A percentile compares a stretch with the other conserved stretches of the same genome.
Evolutionary conservation across 371 early-diverging fungal genomes (phyloP).

Genomic region (Dichotomocladium elegans): DNA sequence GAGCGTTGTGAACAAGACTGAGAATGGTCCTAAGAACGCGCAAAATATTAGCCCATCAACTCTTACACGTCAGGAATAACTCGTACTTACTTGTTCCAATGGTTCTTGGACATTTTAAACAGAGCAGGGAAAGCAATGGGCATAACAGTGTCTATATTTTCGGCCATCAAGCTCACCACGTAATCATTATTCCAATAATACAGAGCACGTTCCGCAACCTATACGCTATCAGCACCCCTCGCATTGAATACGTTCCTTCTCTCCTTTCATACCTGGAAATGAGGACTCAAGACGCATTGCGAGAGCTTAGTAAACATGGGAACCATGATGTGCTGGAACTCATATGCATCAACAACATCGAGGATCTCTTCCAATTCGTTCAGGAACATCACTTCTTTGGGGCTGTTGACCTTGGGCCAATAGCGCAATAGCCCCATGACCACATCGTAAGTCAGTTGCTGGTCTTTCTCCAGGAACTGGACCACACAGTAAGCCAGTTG

Average conservation of each 20-base stretch:
- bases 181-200: conserved; percentile 97
- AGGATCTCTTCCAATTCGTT: conserved; percentile 95
- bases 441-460: conserved; percentile 84
- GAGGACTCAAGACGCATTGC: conserved; percentile 87
- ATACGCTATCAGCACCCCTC: background rate
- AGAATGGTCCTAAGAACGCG: conserved; percentile 74
- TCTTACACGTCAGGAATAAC: background rate
- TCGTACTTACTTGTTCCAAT: conserved; percentile 88
- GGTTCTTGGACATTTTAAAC: conserved; percentile 87
- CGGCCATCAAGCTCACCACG: conserved; percentile 87
- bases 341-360: conserved; percentile 86
- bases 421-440: conserved; percentile 82
- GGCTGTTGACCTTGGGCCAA: conserved; percentile 98
- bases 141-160: conserved; percentile 81
- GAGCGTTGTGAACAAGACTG: conserved; percentile 89
- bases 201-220: conserved; percentile 93
- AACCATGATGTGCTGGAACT: conserved; percentile 84
- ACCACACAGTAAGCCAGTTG: conserved; percentile 97
- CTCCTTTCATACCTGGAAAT: conserved; percentile 76
- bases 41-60: background rate
- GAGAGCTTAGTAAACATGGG: conserved; percentile 90
- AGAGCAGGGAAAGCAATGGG: conserved; percentile 92
- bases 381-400: conserved; percentile 97
- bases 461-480: conserved; percentile 96
- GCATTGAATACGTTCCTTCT: too few relatives aligned